A percentile compares a stretch with the other conserved stretches of the same genome.
Evolutionary conservation across 2,329 filamentous ascomycete genomes (phyloP).

Genomic region (Dothistroma pini): DNA sequence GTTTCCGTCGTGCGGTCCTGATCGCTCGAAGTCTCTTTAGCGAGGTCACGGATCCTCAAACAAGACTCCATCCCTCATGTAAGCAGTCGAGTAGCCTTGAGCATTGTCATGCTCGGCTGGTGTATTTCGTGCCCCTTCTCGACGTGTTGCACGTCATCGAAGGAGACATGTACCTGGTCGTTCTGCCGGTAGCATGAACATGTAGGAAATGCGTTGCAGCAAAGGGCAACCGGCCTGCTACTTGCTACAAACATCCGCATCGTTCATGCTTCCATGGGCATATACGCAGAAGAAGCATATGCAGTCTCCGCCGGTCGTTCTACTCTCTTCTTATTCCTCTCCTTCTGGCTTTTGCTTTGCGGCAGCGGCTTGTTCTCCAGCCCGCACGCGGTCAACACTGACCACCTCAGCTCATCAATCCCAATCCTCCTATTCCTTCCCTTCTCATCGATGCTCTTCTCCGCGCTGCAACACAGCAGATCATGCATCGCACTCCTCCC

Average conservation of each 20-base stretch:
- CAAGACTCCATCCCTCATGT: neutral
- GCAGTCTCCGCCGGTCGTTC: neutral
- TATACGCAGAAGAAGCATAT: neutral
- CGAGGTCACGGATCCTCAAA: neutral
- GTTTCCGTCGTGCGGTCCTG: neutral
- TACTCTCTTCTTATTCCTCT: conserved; percentile 1
- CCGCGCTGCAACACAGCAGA: conserved; percentile 55
- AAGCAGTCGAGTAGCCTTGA: neutral
- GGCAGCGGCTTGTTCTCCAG: conserved; percentile 40
- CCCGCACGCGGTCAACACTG: conserved; percentile 60
- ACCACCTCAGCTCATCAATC: conserved; percentile 60
- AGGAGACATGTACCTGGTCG: neutral
- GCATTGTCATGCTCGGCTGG: neutral
- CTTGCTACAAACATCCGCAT: neutral
- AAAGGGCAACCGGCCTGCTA: too few species aligned
- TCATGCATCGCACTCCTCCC: conserved; percentile 51
- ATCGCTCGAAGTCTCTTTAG: neutral
- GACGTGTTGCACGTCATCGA: neutral
- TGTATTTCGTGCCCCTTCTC: neutral
- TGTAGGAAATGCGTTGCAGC: neutral
- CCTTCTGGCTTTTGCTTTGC: conserved; percentile 1
- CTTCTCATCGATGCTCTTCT: conserved; percentile 46
- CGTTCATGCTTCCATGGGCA: neutral
- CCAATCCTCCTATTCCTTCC: conserved; percentile 55
- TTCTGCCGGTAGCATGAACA: neutral